Evolutionary conservation across 169 alveolate species (phyloP), one percentile per base, ranked within the genome.

Genomic region (Plasmodium chabaudi): DNA sequence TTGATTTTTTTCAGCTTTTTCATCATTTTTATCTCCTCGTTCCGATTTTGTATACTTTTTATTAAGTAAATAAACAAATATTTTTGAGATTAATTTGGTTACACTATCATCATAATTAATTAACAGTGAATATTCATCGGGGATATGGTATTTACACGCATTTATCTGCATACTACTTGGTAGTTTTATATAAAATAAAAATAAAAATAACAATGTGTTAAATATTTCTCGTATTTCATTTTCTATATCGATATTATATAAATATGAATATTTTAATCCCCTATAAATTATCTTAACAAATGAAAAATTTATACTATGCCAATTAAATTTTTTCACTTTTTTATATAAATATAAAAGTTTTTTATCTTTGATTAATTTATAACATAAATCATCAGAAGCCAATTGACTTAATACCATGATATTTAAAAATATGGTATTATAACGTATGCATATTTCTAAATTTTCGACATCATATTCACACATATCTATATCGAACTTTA

Each of bases 51-150:
- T 27, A 65, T 65, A 79, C 27, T 53, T 79, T 44, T 47, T 79
- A 44, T 79, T 79, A 3, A 79, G 59, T 44, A 79, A 55, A 42
- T 65, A 79, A 55, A 79, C 89, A 49, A 79, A 79, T 25, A 71
- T 79, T 70, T 79, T 79, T 49, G 89, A 79, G 49, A 79, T 47
- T 0, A 49, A 25, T 79, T 79, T 79, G 25, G 65, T 51, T 1
- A 79, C 89, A 79, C 89, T 79, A 13, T 79, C 89, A 44, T 79
- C 72, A 44, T 79, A 79, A 61, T 79, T 79, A 67, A 79, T 56
- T 10, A 79, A 42, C 21, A 79, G 17, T 19, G 25, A 65, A 19
- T 79, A 79, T 34, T 79, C 84, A 19, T 79, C 89, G 3, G 89
- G 89, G 4, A 79, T 79, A 61, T 51, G 68, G 19, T 79, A 53